Percentiles rank a stretch among this genome's conserved stretches.
Conservation (phyloP, 2,329 filamentous ascomycete species). For the Colletotrichum coccodes region DNA sequence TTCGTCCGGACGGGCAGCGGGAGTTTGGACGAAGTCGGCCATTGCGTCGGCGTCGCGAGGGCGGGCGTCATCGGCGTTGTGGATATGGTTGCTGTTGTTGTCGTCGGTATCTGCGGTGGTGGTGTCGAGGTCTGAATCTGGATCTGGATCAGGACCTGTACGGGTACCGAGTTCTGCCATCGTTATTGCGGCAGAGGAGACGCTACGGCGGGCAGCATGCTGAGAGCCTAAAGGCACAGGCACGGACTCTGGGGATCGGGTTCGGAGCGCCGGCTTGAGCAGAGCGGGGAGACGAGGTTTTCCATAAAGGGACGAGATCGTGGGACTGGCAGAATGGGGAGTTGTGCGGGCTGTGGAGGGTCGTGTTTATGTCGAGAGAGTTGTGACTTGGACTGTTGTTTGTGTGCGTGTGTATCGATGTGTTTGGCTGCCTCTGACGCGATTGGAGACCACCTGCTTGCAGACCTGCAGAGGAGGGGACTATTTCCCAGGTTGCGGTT, state of each 20-base stretch:
- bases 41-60: conserved; percentile 25
- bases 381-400: background rate
- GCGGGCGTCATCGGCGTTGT: conserved; percentile 13
- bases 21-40: conserved; percentile 31
- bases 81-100: background rate
- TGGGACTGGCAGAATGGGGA: background rate
- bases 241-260: background rate
- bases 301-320: background rate
- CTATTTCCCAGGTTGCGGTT: background rate
- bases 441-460: conserved; percentile 6
- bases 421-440: conserved; percentile 14
- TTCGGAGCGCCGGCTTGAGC: background rate
- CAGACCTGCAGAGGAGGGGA: background rate
- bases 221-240: conserved; percentile 13
- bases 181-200: conserved; percentile 28
- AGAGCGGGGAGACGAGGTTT: conserved; percentile 18
- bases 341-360: conserved; percentile 10
- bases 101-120: background rate
- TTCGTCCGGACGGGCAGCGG: conserved; percentile 30
- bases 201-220: conserved; percentile 26
- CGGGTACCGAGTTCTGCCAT: conserved; percentile 26
- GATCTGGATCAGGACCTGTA: background rate
- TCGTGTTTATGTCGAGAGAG: conserved; percentile 20
- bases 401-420: background rate
- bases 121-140: background rate